These are phyloP conservation scores for Arthrobotrys sphaeroides DNA, from an alignment of 2,329 filamentous ascomycete genomes.

Conservation along the genomic window DNA sequence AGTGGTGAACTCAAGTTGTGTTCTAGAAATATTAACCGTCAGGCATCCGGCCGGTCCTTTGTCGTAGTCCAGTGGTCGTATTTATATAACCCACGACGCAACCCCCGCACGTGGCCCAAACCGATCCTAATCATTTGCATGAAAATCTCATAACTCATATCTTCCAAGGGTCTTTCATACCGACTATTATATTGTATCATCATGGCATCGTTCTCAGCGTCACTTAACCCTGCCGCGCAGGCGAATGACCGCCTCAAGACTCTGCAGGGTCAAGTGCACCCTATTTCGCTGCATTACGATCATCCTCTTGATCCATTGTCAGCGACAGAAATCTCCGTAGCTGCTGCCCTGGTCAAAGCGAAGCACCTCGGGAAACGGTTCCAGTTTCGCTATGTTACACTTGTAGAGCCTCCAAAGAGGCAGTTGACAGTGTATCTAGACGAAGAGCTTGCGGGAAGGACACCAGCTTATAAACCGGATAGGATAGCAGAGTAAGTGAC, in stretches of 20 bases:
- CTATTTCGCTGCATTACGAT: slow-evolving; percentile 52
- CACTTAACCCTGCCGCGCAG: slow-evolving; percentile 43
- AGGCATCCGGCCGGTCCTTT: background rate
- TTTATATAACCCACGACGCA: background rate
- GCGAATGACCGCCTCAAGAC: slow-evolving; percentile 48
- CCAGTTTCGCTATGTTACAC: slow-evolving; percentile 70
- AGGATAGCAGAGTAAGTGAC: slow-evolving; percentile 67
- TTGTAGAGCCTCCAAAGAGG: slow-evolving; percentile 72
- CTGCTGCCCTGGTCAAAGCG: slow-evolving; percentile 65
- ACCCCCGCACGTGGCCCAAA: background rate
- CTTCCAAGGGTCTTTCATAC: background rate
- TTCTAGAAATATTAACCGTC: slow-evolving; percentile 1
- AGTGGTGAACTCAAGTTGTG: background rate
- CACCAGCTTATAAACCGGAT: slow-evolving; percentile 65
- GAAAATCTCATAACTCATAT: no score
- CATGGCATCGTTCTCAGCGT: slow-evolving; percentile 23
- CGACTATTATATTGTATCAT: background rate
- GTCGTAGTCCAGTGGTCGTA: background rate
- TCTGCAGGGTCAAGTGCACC: slow-evolving; percentile 38
- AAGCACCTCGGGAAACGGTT: slow-evolving; percentile 44
- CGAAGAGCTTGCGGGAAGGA: slow-evolving; percentile 68
- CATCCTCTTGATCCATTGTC: slow-evolving; percentile 69
- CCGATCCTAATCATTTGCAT: no score
- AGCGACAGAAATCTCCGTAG: slow-evolving; percentile 67
- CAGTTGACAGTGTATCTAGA: slow-evolving; percentile 70